Conservation (phyloP, 1,139 yeast species). For the Saccharomycopsis crataegensis region DNA sequence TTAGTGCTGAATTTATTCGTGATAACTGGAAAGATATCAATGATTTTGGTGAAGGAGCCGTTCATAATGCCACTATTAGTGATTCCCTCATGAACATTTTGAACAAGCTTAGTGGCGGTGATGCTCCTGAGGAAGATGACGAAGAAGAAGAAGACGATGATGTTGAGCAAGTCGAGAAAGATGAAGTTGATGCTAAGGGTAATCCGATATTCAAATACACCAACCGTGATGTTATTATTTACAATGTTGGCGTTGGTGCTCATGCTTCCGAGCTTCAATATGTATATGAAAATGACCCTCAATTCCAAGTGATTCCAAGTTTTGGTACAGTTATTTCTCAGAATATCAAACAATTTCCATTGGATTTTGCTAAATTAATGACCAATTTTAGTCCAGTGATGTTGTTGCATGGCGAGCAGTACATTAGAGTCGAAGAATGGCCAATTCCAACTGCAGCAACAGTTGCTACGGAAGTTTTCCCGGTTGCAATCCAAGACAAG, state of each 20-base stretch:
- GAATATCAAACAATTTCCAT: constrained; percentile 43
- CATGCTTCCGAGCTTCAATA: constrained; percentile 68
- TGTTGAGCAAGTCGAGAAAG: constrained; percentile 28
- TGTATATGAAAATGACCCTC: constrained; percentile 66
- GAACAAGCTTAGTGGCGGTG: constrained; percentile 42
- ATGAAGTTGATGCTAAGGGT: constrained; percentile 32
- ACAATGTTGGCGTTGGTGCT: constrained; percentile 89
- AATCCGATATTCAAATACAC: constrained; percentile 38
- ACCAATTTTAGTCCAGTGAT: constrained; percentile 84
- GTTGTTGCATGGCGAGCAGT: constrained; percentile 94
- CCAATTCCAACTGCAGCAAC: constrained; percentile 73
- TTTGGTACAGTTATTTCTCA: constrained; percentile 68
- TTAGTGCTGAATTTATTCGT: constrained; percentile 62
- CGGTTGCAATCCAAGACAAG: constrained; percentile 76
- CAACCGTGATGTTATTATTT: constrained; percentile 70
- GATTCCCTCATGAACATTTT: constrained; percentile 53
- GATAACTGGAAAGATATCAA: constrained; percentile 59
- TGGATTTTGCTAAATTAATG: constrained; percentile 47
- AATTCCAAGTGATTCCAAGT: constrained; percentile 87
- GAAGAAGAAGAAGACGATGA: constrained; percentile 44
- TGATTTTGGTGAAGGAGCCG: constrained; percentile 47
- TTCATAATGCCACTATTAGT: constrained; percentile 56
- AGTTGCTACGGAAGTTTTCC: constrained; percentile 53
- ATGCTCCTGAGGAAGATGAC: constrained; percentile 38
- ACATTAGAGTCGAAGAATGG: constrained; percentile 67